Percentiles rank a stretch among this genome's conserved stretches.
Evolutionary conservation across 495 filamentous ascomycete species (phyloP).

Genomic region (Jackrogersella minutella): DNA sequence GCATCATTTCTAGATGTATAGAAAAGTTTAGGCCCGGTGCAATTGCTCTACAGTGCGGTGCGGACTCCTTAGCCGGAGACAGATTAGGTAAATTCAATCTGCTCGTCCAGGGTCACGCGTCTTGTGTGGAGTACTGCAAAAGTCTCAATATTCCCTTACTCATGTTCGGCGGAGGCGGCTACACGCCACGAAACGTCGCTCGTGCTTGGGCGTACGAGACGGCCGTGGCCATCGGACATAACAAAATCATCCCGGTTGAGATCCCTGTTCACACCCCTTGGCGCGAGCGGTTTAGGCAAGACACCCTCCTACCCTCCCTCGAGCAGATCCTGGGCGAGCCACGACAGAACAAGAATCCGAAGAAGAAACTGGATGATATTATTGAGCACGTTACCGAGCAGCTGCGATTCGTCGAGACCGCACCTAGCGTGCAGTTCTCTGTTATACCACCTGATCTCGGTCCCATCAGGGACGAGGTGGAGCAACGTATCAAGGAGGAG

Average conservation of each 20-base stretch:
- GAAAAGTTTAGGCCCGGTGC: constrained; percentile 80
- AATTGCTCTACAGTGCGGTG: constrained; percentile 96
- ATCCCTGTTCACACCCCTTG: constrained; percentile 78
- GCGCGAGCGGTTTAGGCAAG: constrained; percentile 82
- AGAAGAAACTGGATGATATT: constrained; percentile 76
- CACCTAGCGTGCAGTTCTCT: constrained; percentile 87
- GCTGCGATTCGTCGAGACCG: constrained; percentile 80
- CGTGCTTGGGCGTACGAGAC: constrained; percentile 97
- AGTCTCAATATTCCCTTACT: constrained; percentile 78
- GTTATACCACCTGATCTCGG: constrained; percentile 81
- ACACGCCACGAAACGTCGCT: constrained; percentile 97
- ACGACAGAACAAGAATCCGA: constrained; percentile 78
- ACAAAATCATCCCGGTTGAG: constrained; percentile 71
- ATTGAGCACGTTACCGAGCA: constrained; percentile 81
- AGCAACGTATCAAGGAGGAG: constrained; percentile 78
- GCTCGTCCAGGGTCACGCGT: constrained; percentile 90
- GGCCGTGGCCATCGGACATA: constrained; percentile 81
- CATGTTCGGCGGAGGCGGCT: constrained; percentile 92
- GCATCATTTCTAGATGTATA: constrained; percentile 77
- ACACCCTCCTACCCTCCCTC: constrained; percentile 80
- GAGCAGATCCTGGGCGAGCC: constrained; percentile 68
- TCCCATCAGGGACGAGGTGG: constrained; percentile 78
- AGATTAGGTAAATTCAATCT: constrained; percentile 95
- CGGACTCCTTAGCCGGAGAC: constrained; percentile 93
- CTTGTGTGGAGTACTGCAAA: constrained; percentile 89